These are phyloP conservation scores for Cochlearia excelsa DNA, from an alignment of 345 rosid species.

Conservation along the genomic window DNA sequence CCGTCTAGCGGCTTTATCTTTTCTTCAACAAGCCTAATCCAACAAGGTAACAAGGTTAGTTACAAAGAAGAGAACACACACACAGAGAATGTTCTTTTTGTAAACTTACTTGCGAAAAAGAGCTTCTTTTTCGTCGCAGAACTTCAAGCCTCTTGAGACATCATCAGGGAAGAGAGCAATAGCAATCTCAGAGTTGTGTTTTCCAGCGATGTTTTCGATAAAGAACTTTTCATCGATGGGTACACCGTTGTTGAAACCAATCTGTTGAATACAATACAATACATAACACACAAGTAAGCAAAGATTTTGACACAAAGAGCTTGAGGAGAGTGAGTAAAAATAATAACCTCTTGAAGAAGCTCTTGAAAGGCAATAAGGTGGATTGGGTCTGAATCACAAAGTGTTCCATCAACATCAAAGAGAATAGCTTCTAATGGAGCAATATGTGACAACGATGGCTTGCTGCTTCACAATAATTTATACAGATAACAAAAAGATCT, in stretches of 20 bases:
- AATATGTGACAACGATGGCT: constrained; percentile 46
- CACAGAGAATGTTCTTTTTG: no score
- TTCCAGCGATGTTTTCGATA: constrained; percentile 65
- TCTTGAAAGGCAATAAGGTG: constrained; percentile 59
- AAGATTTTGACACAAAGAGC: no score
- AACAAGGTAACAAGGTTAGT: neutral
- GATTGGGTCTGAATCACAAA: constrained; percentile 94
- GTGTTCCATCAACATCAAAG: constrained; percentile 94
- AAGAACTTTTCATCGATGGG: constrained; percentile 81
- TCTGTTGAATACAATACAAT: constrained; percentile 40
- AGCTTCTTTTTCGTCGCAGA: constrained; percentile 78
- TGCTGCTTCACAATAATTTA: constrained; percentile 42
- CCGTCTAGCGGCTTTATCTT: constrained; percentile 65
- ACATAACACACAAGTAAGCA: no score
- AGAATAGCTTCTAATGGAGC: constrained; percentile 78
- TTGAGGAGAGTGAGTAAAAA: no score
- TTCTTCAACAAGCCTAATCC: constrained; percentile 62
- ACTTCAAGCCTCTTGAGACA: constrained; percentile 53
- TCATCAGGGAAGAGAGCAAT: constrained; percentile 61
- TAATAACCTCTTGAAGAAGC: constrained; percentile 70
- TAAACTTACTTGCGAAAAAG: constrained; percentile 59
- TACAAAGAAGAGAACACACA: no score
- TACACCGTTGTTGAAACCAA: constrained; percentile 81
- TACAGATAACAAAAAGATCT: neutral
- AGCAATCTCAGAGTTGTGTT: constrained; percentile 78